Base-by-base conservation (phyloP, 108 stramenopile species). In the Skeletonema potamos region DNA sequence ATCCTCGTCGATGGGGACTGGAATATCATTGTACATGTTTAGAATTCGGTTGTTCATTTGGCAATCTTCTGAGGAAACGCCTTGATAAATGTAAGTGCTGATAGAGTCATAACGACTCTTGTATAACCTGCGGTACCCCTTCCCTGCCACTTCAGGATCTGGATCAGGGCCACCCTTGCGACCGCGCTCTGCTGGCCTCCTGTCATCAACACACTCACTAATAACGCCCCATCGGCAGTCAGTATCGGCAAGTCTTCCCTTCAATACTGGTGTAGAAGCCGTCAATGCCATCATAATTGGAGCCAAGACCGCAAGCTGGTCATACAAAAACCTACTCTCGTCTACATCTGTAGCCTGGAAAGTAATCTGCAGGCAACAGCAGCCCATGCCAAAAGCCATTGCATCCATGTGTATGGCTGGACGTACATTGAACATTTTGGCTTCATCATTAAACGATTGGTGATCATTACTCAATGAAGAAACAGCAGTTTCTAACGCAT, bases 351-450 rank as follows among this genome's bases (percentile, higher is more conserved):
- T 92, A 12, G 95, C 99, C 84, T 99, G 99, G 68, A 97, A 97
- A 32, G 98, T 98, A 61, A 99, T 97, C 69, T 99, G 99, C 51
- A 99, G 87, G 72, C 99, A 99, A 77, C 99, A 99, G 73, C 96
- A 97, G 13, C 99, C 99, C 99, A 99, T 99, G 18, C 99, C 99
- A 77, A 98, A 99, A 17, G 96, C 99, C 77, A 99, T 99, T 17
- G 97, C 96, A 76, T 99, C 99, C 98, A 98, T 97, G 68, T 98
- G 94, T 68, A 95, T 92, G 18, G 94, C 90, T 8, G 94, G 89
- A 27, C 90, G 74, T 18, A 91, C 62, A 27, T 86, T 87, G 48
- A 60, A 61, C 68, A 44, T 61, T 68, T 70, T 30, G 36, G 76
- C 62, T 54, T 67, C 41, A 58, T 68, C 71, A 55, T 33, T 62